These are phyloP conservation scores for Lycium barbarum DNA, from an alignment of 257 asterid species.

Conservation along the genomic window DNA sequence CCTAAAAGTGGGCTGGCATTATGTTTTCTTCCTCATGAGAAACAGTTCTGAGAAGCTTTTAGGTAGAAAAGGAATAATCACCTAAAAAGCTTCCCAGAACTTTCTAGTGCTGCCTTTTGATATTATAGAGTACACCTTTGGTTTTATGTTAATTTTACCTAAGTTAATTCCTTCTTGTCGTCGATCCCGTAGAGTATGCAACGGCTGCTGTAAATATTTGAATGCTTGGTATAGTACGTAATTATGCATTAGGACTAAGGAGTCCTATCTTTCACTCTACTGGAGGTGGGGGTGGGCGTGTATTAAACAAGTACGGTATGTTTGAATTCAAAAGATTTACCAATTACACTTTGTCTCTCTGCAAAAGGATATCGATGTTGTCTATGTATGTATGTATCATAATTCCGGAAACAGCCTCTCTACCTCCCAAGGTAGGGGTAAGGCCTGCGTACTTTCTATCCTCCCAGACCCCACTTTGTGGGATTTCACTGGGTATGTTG, in stretches of 20 bases:
- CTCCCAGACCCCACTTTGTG: no score
- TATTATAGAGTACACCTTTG: background rate
- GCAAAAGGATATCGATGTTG: conserved; percentile 10
- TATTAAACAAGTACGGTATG: background rate
- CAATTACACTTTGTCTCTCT: background rate
- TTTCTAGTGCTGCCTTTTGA: background rate
- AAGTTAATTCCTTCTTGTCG: background rate
- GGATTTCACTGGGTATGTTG: no score
- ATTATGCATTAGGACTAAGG: background rate
- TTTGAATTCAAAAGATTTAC: background rate
- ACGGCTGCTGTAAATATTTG: background rate
- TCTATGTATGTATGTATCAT: background rate
- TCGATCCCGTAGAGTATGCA: background rate
- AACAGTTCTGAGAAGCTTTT: background rate
- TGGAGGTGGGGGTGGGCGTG: background rate
- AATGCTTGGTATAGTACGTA: background rate
- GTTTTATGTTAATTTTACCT: background rate
- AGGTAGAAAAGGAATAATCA: no score
- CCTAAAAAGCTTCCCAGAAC: background rate
- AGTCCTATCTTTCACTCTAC: background rate
- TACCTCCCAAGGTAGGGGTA: no score
- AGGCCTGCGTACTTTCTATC: no score
- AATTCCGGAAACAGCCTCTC: background rate
- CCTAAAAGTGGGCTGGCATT: background rate
- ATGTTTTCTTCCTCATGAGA: background rate